These are phyloP conservation scores for Suillus discolor DNA, from an alignment of 768 basidiomycete genomes.

Conservation along the genomic window DNA sequence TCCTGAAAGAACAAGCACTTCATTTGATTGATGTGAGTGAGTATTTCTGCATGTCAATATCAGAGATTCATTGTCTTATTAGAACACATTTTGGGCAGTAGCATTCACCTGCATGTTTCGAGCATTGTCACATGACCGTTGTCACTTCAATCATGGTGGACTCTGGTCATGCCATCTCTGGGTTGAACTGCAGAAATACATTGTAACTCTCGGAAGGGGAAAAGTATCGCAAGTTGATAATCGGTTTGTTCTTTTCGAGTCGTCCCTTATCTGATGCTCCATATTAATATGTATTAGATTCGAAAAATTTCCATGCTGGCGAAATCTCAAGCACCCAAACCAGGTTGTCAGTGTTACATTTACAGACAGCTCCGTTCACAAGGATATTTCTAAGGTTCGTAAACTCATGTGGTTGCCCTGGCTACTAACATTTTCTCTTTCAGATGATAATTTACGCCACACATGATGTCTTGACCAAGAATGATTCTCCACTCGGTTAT, in stretches of 20 bases:
- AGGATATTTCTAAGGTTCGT: conserved; percentile 39
- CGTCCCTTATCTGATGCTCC: background rate
- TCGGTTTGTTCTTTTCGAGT: background rate
- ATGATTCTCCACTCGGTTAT: conserved; percentile 19
- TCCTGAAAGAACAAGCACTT: conserved; percentile 17
- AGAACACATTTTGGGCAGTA: conserved; percentile 38
- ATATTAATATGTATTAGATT: conserved; percentile 23
- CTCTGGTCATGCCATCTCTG: conserved; percentile 36
- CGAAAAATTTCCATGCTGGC: conserved; percentile 33
- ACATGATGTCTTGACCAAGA: conserved; percentile 24
- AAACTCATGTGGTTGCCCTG: background rate
- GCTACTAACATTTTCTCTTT: background rate
- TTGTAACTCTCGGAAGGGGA: conserved; percentile 10
- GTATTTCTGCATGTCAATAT: background rate
- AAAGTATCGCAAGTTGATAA: background rate
- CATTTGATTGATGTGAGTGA: conserved; percentile 18
- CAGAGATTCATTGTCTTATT: background rate
- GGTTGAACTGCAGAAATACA: conserved; percentile 21
- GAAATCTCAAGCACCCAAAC: conserved; percentile 34
- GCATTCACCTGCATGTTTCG: conserved; percentile 34
- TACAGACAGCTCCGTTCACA: conserved; percentile 38
- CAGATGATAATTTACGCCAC: conserved; percentile 27
- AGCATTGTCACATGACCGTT: conserved; percentile 39
- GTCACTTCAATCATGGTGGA: conserved; percentile 41
- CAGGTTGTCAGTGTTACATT: conserved; percentile 28